phyloP scores from a whole-genome alignment of 139 green algal genomes.

The Chlorella vulgaris region DNA sequence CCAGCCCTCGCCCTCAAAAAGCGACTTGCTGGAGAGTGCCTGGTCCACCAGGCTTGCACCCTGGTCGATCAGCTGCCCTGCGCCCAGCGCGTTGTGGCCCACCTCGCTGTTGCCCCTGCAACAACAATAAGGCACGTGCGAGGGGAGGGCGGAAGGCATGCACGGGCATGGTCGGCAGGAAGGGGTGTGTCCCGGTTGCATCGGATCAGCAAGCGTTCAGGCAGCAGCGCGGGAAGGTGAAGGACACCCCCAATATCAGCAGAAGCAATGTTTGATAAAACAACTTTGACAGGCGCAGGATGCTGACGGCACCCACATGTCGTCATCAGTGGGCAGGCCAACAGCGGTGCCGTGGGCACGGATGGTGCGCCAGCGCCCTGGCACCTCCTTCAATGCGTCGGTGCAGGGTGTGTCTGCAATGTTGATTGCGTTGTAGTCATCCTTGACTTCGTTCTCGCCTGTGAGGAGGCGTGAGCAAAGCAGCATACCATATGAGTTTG shows the following conservation, averaged over 20 bases:
- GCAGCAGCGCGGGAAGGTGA: too few species aligned
- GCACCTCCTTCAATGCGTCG: slow-evolving; percentile 68
- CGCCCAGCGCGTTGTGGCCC: slow-evolving; percentile 94
- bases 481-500: not conserved
- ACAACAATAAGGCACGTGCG: not conserved
- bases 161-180: not conserved
- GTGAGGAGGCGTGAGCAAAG: not conserved
- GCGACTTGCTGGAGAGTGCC: slow-evolving; percentile 77
- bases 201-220: too few species aligned
- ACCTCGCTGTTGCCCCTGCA: slow-evolving; percentile 29
- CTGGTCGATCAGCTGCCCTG: slow-evolving; percentile 93
- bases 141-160: too few species aligned
- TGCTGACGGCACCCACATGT: too few species aligned
- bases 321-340: slow-evolving; percentile 87
- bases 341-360: slow-evolving; percentile 90
- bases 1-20: slow-evolving; percentile 70
- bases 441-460: slow-evolving; percentile 33
- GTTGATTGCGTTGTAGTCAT: slow-evolving; percentile 85
- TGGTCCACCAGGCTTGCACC: slow-evolving; percentile 92
- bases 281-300: too few species aligned
- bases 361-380: slow-evolving; percentile 59
- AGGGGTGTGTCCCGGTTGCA: not conserved
- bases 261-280: too few species aligned
- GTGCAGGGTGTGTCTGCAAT: slow-evolving; percentile 74
- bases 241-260: too few species aligned